Conservation (phyloP, 257 asterid species). For the Thymus mandschuricus region DNA sequence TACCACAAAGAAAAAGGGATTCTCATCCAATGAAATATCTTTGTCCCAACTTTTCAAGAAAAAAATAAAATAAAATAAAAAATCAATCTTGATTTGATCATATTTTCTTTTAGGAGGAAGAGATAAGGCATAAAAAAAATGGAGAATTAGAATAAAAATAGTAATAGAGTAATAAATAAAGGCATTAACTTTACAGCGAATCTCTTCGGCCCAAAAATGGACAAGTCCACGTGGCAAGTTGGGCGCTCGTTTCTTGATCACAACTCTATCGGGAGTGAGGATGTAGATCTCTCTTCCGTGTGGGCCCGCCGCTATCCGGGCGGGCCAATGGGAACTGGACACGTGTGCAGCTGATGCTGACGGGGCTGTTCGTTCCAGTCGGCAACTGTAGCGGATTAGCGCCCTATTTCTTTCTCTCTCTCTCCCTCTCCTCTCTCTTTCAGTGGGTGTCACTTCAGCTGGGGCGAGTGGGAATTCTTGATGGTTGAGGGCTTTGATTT, state of each 20-base stretch:
- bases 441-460: conserved; percentile 33
- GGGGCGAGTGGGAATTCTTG: conserved; percentile 23
- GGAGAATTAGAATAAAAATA: neutral
- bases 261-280: conserved; percentile 29
- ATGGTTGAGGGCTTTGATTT: neutral
- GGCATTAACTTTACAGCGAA: conserved; percentile 29
- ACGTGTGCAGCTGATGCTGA: conserved; percentile 32
- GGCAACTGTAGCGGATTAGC: conserved; percentile 21
- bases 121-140: conserved; percentile 17
- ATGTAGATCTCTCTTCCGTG: conserved; percentile 24
- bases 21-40: neutral
- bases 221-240: conserved; percentile 46
- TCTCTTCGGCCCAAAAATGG: neutral
- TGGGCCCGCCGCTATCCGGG: conserved; percentile 39
- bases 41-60: neutral
- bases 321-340: conserved; percentile 23
- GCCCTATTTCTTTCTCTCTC: neutral
- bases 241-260: conserved; percentile 39
- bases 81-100: neutral
- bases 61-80: no score
- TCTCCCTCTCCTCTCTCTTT: conserved; percentile 17
- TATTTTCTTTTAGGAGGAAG: neutral
- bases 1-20: neutral
- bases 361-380: conserved; percentile 12
- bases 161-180: conserved; percentile 2